Base-by-base conservation (phyloP, 495 filamentous ascomycete species). In the Xylaria curta region DNA sequence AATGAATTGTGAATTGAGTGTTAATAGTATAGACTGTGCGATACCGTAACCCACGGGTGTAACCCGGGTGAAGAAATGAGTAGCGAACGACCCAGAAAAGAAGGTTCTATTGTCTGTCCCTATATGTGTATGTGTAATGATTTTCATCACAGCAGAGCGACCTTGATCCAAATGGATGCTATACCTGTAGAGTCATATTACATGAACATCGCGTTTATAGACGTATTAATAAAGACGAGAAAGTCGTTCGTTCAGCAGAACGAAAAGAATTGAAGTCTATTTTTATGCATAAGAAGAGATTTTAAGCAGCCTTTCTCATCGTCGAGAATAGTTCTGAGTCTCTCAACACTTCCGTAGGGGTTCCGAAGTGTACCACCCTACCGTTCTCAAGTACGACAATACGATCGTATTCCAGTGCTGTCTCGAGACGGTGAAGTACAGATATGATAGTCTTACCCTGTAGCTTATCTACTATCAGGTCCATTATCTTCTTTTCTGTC, bases 371-470 rank as follows among this genome's bases (percentile, higher is more conserved):
- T 4, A 26, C 51, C 19, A 68, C 66, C 4, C 53, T 28, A 1
- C 66, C 66, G 53, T 59, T 68, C 36, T 68, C 66, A 15, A 68
- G 51, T 36, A 68, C 40, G 24, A 46, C 42, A 21, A 68, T 68
- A 15, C 66, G 66, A 21, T 68, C 51, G 24, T 58, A 68, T 59
- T 68, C 51, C 7, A 68, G 21, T 19, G 51, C 66, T 2, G 31
- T 59, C 40, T 68, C 66, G 49, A 68, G 66, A 26, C 66, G 66
- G 51, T 59, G 66, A 26, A 68, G 66, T 5, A 58, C 46, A 0
- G 66, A 68, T 28, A 68, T 59, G 51, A 68, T 46, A 3, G 66
- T 68, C 66, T 68, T 68, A 8, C 53, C 66, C 66, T 38, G 66
- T n/a, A 68, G 24, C 40, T 46, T 46, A 21, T 38, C 15, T 46